A percentile compares a stretch with the other conserved stretches of the same genome.
Evolutionary conservation across 116 monocot genomes (phyloP).

Genomic region (Thalassia testudinum): DNA sequence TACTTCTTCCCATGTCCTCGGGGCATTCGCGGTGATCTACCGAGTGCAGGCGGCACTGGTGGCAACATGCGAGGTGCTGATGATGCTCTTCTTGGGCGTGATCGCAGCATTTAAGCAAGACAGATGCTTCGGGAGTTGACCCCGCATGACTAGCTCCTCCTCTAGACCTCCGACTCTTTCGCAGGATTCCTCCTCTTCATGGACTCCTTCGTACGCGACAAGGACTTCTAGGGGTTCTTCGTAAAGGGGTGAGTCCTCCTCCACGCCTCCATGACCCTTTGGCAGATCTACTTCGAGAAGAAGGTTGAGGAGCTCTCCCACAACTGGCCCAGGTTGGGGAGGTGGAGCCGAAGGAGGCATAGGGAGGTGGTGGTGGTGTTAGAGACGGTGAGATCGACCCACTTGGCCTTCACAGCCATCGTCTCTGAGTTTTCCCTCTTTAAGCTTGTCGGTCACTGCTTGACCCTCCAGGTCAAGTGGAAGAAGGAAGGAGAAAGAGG

Average conservation of each 20-base stretch:
- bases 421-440: too few species aligned
- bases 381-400: too few species aligned
- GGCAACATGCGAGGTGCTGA: slow-evolving; percentile 53
- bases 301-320: slow-evolving; percentile 44
- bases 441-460: too few species aligned
- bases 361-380: too few species aligned
- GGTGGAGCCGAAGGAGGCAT: too few species aligned
- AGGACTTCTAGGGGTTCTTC: slow-evolving; percentile 74
- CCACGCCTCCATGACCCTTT: slow-evolving; percentile 50
- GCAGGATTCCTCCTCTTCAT: slow-evolving; percentile 96
- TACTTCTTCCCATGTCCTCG: too few species aligned
- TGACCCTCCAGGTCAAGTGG: too few species aligned
- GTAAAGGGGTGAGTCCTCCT: slow-evolving; percentile 72
- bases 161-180: slow-evolving; percentile 89
- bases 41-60: slow-evolving; percentile 46
- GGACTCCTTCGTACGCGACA: slow-evolving; percentile 67
- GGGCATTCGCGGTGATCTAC: slow-evolving; percentile 59
- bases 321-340: slow-evolving; percentile 65
- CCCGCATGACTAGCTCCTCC: slow-evolving; percentile 71
- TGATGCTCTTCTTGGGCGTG: slow-evolving; percentile 81
- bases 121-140: slow-evolving; percentile 62
- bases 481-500: too few species aligned
- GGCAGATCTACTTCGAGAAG: slow-evolving; percentile 63
- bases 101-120: slow-evolving; percentile 52
- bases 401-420: too few species aligned